Conservation (phyloP, 805 yeast genomes). For the Barnettozyma sucrosica region DNA sequence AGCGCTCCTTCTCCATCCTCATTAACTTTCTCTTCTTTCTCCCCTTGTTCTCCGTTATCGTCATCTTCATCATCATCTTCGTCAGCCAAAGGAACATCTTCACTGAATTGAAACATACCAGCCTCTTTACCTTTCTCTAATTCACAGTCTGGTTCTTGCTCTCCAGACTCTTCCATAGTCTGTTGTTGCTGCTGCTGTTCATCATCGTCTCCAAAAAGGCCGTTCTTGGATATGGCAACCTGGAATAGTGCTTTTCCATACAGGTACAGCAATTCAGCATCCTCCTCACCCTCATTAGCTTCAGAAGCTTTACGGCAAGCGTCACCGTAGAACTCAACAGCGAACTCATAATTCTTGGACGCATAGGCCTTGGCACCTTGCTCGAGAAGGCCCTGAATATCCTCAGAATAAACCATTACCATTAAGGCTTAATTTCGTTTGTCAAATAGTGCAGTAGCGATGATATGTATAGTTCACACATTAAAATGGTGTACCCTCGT, state of each 20-base stretch:
- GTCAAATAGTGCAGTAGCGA: background rate
- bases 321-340: slow-evolving; percentile 63
- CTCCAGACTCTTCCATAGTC: slow-evolving; percentile 6
- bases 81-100: slow-evolving; percentile 33
- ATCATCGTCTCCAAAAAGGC: slow-evolving; percentile 58
- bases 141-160: slow-evolving; percentile 24
- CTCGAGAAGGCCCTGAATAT: slow-evolving; percentile 43
- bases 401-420: slow-evolving; percentile 30
- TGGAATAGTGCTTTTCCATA: slow-evolving; percentile 81
- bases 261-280: slow-evolving; percentile 62
- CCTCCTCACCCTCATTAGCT: slow-evolving; percentile 53
- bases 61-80: slow-evolving; percentile 24
- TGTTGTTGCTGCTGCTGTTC: slow-evolving; percentile 20
- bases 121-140: slow-evolving; percentile 17
- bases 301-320: slow-evolving; percentile 58
- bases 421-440: background rate
- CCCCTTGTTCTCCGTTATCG: slow-evolving; percentile 12
- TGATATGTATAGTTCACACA: too few species aligned
- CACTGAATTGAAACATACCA: slow-evolving; percentile 32
- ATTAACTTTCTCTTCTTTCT: slow-evolving; percentile 23
- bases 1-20: slow-evolving; percentile 15
- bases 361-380: slow-evolving; percentile 65
- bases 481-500: background rate
- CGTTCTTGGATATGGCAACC: slow-evolving; percentile 67
- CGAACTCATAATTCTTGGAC: slow-evolving; percentile 56